phyloP scores from a whole-genome alignment of 2,329 filamentous ascomycete species.

The Trichoderma arundinaceum region DNA sequence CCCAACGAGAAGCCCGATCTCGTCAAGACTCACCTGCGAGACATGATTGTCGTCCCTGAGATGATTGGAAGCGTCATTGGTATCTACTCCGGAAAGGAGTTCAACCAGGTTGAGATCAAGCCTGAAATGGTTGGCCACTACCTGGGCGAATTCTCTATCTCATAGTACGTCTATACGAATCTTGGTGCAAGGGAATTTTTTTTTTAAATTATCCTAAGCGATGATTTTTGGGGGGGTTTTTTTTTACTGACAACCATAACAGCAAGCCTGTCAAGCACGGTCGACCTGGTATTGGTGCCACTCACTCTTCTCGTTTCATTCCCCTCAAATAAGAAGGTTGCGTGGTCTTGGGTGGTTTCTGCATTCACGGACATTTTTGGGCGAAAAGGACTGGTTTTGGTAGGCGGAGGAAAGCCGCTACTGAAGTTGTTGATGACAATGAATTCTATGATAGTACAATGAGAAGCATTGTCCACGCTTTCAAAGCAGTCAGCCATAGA shows the following conservation, averaged over 20 bases:
- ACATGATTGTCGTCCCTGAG: constrained; percentile 99
- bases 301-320: constrained; percentile 99
- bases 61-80: constrained; percentile 99
- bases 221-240: neutral
- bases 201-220: neutral
- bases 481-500: constrained; percentile 15
- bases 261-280: constrained; percentile 99
- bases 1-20: constrained; percentile 99
- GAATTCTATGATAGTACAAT: constrained; percentile 53
- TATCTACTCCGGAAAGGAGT: constrained; percentile 99
- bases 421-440: constrained; percentile 54
- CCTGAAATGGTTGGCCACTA: constrained; percentile 99
- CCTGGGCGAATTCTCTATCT: constrained; percentile 99
- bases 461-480: constrained; percentile 47
- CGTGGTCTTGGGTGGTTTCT: constrained; percentile 58
- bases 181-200: too few relatives aligned
- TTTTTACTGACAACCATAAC: constrained; percentile 55
- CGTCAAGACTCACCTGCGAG: constrained; percentile 98
- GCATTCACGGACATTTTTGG: constrained; percentile 62
- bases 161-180: constrained; percentile 75
- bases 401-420: constrained; percentile 53
- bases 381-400: constrained; percentile 64
- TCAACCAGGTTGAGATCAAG: constrained; percentile 99
- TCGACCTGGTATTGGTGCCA: constrained; percentile 99
- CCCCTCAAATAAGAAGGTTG: constrained; percentile 93